Percentiles rank a stretch among this genome's conserved stretches.
Conservation (phyloP, 2,329 filamentous ascomycete species). For the Sclerotinia glacialis region DNA sequence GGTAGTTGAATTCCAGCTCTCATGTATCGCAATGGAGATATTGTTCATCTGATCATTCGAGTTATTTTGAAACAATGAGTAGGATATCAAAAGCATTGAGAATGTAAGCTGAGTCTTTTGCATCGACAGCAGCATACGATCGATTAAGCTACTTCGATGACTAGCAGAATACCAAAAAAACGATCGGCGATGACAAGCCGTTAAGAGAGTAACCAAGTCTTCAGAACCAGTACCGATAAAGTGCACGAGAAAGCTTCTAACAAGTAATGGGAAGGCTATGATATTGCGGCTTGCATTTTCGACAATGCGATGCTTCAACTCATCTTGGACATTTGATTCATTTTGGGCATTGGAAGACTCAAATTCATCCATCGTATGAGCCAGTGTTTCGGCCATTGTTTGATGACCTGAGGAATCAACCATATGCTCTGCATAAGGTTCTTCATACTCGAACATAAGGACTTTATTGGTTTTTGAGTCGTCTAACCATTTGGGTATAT, state of each 20-base stretch:
- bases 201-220: neutral
- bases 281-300: neutral
- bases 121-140: neutral
- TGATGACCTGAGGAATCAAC: neutral
- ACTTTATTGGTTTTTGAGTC: neutral
- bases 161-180: neutral
- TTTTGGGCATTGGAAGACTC: neutral
- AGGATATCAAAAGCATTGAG: constrained; percentile 44
- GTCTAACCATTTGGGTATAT: neutral
- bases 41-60: constrained; percentile 21
- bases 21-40: constrained; percentile 46
- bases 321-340: neutral
- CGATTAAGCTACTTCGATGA: neutral
- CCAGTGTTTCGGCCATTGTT: neutral
- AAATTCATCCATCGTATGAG: neutral
- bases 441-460: neutral
- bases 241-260: neutral
- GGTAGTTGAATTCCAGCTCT: constrained; percentile 47
- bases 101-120: constrained; percentile 43
- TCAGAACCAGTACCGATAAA: neutral
- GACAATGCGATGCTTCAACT: too few species aligned
- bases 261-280: neutral
- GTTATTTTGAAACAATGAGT: constrained; percentile 10
- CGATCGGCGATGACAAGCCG: constrained; percentile 4
- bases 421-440: constrained; percentile 1